Percentiles rank a stretch among this genome's conserved stretches.
Evolutionary conservation across 352 stramenopile genomes (phyloP).

Genomic region (Phytopythium mirpurense): DNA sequence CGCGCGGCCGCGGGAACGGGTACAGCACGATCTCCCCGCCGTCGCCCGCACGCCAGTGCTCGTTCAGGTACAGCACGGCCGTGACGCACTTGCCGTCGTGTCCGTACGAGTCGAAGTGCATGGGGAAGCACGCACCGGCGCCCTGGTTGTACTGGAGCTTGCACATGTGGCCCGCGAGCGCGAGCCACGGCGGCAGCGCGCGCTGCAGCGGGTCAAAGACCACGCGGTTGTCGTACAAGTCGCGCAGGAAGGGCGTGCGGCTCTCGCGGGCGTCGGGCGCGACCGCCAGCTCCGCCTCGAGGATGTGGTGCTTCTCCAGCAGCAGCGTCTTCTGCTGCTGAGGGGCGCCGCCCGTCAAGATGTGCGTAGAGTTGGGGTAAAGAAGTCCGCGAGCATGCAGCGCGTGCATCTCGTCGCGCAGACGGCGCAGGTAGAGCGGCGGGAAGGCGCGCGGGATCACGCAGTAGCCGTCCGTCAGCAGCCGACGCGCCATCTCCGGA

Average conservation of each 20-base stretch:
- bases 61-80: constrained; percentile 82
- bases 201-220: constrained; percentile 37
- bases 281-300: constrained; percentile 76
- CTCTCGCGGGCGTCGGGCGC: constrained; percentile 17
- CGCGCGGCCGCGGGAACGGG: constrained; percentile 55
- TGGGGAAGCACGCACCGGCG: constrained; percentile 72
- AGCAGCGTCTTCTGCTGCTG: constrained; percentile 35
- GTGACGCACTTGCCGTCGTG: constrained; percentile 82
- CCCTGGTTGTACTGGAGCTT: constrained; percentile 84
- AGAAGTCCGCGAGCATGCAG: constrained; percentile 39
- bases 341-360: constrained; percentile 22
- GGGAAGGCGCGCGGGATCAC: constrained; percentile 51
- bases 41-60: constrained; percentile 59
- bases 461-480: constrained; percentile 49
- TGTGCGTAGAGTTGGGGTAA: constrained; percentile 77
- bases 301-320: constrained; percentile 73
- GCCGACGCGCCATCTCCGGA: constrained; percentile 12
- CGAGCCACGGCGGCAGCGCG: constrained; percentile 35
- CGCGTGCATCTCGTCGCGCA: constrained; percentile 51
- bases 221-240: constrained; percentile 57
- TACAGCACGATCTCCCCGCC: constrained; percentile 81
- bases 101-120: constrained; percentile 84
- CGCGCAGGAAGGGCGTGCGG: constrained; percentile 35
- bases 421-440: constrained; percentile 25
- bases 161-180: constrained; percentile 46